These are phyloP conservation scores for Uromyces viciae-fabae DNA, from an alignment of 1,284 basidiomycete species.

Conservation along the genomic window DNA sequence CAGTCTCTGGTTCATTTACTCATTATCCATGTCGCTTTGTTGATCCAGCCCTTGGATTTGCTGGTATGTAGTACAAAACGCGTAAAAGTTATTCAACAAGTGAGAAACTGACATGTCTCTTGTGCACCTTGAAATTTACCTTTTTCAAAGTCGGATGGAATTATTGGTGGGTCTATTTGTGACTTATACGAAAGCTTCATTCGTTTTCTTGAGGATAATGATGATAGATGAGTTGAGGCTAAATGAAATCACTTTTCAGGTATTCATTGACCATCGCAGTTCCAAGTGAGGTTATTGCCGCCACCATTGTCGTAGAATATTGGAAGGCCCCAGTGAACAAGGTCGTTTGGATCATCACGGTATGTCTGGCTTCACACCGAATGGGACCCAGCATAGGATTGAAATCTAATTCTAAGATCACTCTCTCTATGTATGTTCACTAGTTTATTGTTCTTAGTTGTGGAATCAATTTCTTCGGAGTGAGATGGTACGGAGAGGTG, in stretches of 20 bases:
- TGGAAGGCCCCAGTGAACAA: constrained; percentile 49
- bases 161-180: constrained; percentile 34
- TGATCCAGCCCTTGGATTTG: constrained; percentile 45
- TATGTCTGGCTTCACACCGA: background rate
- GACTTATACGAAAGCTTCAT: background rate
- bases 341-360: constrained; percentile 9
- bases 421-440: background rate
- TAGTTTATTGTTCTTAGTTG: constrained; percentile 46
- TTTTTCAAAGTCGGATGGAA: constrained; percentile 41
- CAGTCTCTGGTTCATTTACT: constrained; percentile 43
- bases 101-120: background rate
- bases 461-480: constrained; percentile 58
- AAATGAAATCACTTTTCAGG: background rate
- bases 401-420: background rate
- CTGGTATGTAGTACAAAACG: constrained; percentile 18
- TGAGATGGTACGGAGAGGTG: constrained; percentile 65
- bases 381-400: constrained; percentile 45
- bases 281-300: constrained; percentile 46
- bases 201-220: background rate
- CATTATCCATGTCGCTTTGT: constrained; percentile 44
- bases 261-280: constrained; percentile 60
- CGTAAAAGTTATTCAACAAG: background rate
- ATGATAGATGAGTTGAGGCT: no score
- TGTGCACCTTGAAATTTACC: background rate
- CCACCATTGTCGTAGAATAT: constrained; percentile 39